Evolutionary conservation across 495 filamentous ascomycete genomes (phyloP), one percentile per base, ranked within the genome.

Genomic region (Neurospora cerealis): DNA sequence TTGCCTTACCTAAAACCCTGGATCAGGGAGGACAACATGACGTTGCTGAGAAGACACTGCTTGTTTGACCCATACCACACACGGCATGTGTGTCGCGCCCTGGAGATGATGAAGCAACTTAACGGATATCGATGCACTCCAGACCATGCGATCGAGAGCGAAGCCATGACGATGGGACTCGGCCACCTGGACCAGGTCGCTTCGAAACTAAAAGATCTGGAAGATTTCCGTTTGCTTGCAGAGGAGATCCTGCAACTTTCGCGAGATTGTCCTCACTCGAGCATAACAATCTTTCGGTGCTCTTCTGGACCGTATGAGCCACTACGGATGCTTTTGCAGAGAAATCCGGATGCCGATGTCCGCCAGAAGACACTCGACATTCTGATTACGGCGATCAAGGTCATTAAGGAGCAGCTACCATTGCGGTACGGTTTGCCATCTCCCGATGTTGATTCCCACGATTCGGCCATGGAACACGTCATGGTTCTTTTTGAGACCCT

Each of bases 151-250:
- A 78, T 89, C 46, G 92, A 94, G 79, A 86, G 85, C 40, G 78
- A 86, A 39, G 89, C 88, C 13, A 84, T 96, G 70, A 84, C 84
- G n/a, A 86, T 93, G 70, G 89, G 88, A 10, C 79, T 97, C 36
- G 87, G 93, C 71, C 91, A 94, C 71, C 80, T 97, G 21, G 92
- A 95, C 76, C 91, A 95, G 76, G 86, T 97, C 69, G 84, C 93
- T n/a, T 88, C 91, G 4, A 86, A 93, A 73, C 84, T 88, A 2
- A 94, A 93, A 79, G 93, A 95, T 62, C 79, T 86, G 3, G 83
- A 88, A 1, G 88, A 91, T 40, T 91, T 92, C 70, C 86, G 89
- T 3, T 76, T 76, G 5, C 88, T 93, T 71, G 83, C 89, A 54
- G 74, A 72, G 3, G 83, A 87, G 38, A 79, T 97, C 24, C 80